A percentile compares a stretch with the other conserved stretches of the same genome.
Conservation (phyloP, 139 green algal genomes). For the Haematococcus sp. region DNA sequence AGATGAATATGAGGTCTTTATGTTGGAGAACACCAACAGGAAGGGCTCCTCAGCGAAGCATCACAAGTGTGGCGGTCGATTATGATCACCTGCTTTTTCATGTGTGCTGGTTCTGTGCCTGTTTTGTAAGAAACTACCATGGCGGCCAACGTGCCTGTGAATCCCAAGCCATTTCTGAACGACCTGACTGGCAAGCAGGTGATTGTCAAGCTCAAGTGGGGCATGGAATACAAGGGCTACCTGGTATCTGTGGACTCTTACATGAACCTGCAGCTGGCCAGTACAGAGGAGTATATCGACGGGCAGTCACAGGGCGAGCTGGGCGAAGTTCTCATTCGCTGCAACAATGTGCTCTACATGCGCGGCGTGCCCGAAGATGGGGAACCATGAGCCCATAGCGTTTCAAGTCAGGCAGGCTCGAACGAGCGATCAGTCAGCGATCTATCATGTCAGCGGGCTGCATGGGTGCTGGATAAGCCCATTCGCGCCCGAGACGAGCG, state of each 20-base stretch:
- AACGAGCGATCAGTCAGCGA: too few species aligned
- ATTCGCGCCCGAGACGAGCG: too few species aligned
- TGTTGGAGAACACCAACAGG: too few species aligned
- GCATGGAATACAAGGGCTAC: slow-evolving; percentile 98
- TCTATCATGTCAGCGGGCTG: too few species aligned
- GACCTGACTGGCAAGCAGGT: slow-evolving; percentile 94
- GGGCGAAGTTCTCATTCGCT: slow-evolving; percentile 83
- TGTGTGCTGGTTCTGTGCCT: too few species aligned
- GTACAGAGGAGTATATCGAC: slow-evolving; percentile 96
- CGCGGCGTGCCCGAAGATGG: slow-evolving; percentile 49
- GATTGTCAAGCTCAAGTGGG: slow-evolving; percentile 98
- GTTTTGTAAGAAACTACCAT: slow-evolving; percentile 2
- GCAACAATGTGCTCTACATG: slow-evolving; percentile 88
- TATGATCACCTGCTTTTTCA: too few species aligned
- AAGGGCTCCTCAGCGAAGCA: too few species aligned
- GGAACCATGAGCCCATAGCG: not conserved
- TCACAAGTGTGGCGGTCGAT: too few species aligned
- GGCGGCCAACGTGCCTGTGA: slow-evolving; percentile 77
- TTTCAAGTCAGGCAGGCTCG: too few species aligned
- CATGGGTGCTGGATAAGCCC: too few species aligned
- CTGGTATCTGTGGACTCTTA: slow-evolving; percentile 91
- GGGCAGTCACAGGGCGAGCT: slow-evolving; percentile 89
- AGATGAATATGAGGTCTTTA: too few species aligned
- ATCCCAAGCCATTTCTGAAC: slow-evolving; percentile 97
- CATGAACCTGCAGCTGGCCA: slow-evolving; percentile 95